Conservation (phyloP, 306 rosid genomes). For the Fragaria iinumae region DNA sequence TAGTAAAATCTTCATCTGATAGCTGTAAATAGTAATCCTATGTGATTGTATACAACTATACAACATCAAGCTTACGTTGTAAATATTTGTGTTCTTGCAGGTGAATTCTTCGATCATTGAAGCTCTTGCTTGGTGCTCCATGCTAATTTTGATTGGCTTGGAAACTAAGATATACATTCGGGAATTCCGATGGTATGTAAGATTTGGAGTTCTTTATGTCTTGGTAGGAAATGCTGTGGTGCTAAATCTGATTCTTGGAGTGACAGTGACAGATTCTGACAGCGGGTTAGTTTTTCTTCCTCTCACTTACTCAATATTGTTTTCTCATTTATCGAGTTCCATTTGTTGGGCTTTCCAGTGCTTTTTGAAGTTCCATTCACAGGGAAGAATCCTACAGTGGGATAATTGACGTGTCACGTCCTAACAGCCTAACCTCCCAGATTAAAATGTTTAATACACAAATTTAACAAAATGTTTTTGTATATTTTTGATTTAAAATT, state of each 20-base stretch:
- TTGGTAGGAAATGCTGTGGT: conserved; percentile 70
- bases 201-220: conserved; percentile 76
- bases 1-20: not conserved
- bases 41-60: not conserved
- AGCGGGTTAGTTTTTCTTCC: conserved; percentile 48
- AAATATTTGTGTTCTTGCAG: conserved; percentile 37
- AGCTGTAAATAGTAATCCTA: not conserved
- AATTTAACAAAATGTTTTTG: not conserved
- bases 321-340: not conserved
- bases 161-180: conserved; percentile 64
- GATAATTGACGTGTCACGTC: not conserved
- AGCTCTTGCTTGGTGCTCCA: conserved; percentile 63
- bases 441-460: not conserved
- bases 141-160: conserved; percentile 55
- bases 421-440: not conserved
- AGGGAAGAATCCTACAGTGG: not conserved
- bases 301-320: not conserved
- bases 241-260: conserved; percentile 60
- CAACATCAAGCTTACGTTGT: not conserved
- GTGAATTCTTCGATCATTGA: conserved; percentile 44
- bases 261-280: conserved; percentile 47
- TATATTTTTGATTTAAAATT: not conserved
- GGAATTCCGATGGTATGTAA: conserved; percentile 74
- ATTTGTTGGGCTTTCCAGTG: not conserved
- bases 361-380: not conserved